Base-by-base conservation (phyloP, 768 basidiomycete species). In the Pulveroboletus sp. region DNA sequence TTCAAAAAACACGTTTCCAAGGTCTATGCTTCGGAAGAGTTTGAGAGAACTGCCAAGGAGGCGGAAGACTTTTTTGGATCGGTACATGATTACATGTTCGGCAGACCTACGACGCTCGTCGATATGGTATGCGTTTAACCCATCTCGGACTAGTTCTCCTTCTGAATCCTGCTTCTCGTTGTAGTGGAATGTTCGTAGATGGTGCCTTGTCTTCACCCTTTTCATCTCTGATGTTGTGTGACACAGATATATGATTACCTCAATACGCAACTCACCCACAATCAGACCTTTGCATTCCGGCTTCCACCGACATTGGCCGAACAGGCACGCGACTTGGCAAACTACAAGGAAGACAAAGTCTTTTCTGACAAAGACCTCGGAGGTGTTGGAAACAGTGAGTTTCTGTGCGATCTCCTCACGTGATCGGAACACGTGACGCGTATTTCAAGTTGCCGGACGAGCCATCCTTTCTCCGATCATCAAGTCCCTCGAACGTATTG, bases 381-480 rank as follows among this genome's bases (percentile, higher is more conserved):
- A 55, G 83, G 83, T 39, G 76, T 93, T 57, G 88, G 87, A 15
- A 92, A 92, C 72, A 79, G 88, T 90, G 54, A 36, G 85, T 51
- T n/a, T 35, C 6, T 7, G 1, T 18, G 10, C 8, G 8, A 14
- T 42, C 32, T 18, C 30, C 27, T 28, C 9, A 27, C 3, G 35
- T 37, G 44, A 32, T 33, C 36, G 15, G 8, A 36, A 6, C 26
- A 32, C 3, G 28, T 49, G 38, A 46, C 15, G n/a, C 35, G 26
- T 3, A 2, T 50, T 49, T 24, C 57, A 92, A 21, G 89, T 94
- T 55, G 88, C 91, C 49, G 88, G 88, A 9, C 83, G 86, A 56
- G 83, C 89, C 17, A 72, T 89, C 53, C 70, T 93, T 33, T 76
- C 81, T 58, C 83, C 83, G 15, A 79, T 93, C 65, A 72, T 89